A percentile compares a stretch with the other conserved stretches of the same genome.
These are phyloP conservation scores for Fusarium sp. DNA, from an alignment of 2,329 filamentous ascomycete species.

Conservation along the genomic window DNA sequence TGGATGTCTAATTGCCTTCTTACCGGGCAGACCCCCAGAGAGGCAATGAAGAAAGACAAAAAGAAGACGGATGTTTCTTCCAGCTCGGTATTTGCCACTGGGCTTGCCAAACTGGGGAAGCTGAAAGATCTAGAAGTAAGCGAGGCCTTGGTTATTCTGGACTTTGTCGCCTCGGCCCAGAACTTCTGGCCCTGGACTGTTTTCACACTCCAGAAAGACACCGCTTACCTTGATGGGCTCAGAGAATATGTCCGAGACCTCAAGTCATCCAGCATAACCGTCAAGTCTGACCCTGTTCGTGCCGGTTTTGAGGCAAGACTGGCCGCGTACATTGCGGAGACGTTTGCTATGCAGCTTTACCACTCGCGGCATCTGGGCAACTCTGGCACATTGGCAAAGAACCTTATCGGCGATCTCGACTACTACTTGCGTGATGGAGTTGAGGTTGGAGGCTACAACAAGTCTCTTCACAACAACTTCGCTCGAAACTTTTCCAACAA, in stretches of 20 bases:
- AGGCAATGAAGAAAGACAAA: constrained; percentile 71
- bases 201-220: constrained; percentile 79
- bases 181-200: constrained; percentile 98
- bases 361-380: constrained; percentile 82
- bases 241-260: constrained; percentile 75
- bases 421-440: constrained; percentile 86
- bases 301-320: constrained; percentile 75
- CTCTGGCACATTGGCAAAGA: constrained; percentile 72
- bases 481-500: constrained; percentile 84
- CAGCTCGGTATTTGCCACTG: constrained; percentile 78
- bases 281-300: constrained; percentile 66
- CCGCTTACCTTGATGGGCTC: constrained; percentile 77
- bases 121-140: constrained; percentile 73
- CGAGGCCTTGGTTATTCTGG: constrained; percentile 79
- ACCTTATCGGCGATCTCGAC: constrained; percentile 77
- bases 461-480: constrained; percentile 86
- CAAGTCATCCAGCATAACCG: constrained; percentile 62
- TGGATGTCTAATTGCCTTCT: constrained; percentile 96
- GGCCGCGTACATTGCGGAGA: constrained; percentile 86
- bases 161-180: constrained; percentile 89
- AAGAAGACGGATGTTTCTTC: constrained; percentile 62
- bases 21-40: constrained; percentile 85
- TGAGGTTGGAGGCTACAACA: constrained; percentile 84
- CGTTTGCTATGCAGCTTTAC: constrained; percentile 91
- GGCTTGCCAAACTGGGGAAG: constrained; percentile 75